Evolutionary conservation across 495 filamentous ascomycete species (phyloP), one percentile per base, ranked within the genome.

Genomic region (Entonaema liquescens): DNA sequence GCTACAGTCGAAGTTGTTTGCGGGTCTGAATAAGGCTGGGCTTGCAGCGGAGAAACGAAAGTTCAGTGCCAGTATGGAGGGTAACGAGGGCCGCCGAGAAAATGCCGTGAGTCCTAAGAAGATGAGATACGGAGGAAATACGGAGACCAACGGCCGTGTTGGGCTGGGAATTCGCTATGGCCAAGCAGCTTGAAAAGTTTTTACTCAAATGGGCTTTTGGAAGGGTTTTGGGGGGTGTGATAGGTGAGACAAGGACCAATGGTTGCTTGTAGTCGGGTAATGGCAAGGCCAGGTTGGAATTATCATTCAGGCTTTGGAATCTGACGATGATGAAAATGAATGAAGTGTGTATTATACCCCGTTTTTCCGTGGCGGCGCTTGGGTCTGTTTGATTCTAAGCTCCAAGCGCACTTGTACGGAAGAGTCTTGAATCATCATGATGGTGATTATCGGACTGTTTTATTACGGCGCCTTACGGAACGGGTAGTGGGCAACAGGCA

Each of bases 1-100:
- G 50, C 81, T 88, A 9, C 90, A 92, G 70, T 86, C 86, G 15
- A 92, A 90, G 76, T 76, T 93, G n/a, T 91, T 90, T 74, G 89
- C 89, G 0, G 86, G 88, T 17, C 80, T 91, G 44, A 87, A 84
- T 66, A 92, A 92, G 78, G 77, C 83, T n/a, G 78, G 79, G 25
- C 62, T 78, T 15, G 67, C 60, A 40, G 68, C 66, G 23, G 84
- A 82, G 59, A 92, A 92, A 83, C 85, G 89, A 53, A 89, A 88
- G 76, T 84, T 83, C 59, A 84, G 78, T 70, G 82, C 79, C 66
- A 82, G 84, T 21, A 78, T 76, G 29, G 76, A 78, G 26, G 73
- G 77, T 36, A 79, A 79, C 5, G 79, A 77, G 9, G 36, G 25
- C 42, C 52, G 73, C 33, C 77, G 74, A 23, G 81, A 80, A 42